A percentile compares a stretch with the other conserved stretches of the same genome.
Evolutionary conservation across 73 alveolate genomes (phyloP).

Genomic region (Paramecium sexaurelia): DNA sequence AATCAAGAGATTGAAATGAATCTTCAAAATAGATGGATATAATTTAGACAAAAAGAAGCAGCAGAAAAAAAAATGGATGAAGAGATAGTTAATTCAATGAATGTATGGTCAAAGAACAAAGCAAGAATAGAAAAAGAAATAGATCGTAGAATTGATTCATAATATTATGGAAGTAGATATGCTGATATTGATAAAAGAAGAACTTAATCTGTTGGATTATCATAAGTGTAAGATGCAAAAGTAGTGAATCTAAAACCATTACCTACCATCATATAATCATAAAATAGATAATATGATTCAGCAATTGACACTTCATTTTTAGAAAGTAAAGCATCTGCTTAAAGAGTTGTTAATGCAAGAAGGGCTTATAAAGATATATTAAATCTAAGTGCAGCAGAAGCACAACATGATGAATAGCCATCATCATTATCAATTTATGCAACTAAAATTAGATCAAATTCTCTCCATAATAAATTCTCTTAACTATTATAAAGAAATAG

Average conservation of each 20-base stretch:
- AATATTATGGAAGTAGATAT: constrained; percentile 60
- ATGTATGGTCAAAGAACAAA: constrained; percentile 56
- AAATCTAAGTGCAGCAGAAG: constrained; percentile 16
- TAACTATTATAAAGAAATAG: neutral
- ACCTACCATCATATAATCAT: neutral
- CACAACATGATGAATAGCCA: neutral
- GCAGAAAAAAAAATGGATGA: constrained; percentile 52
- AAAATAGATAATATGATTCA: neutral
- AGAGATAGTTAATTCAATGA: constrained; percentile 53
- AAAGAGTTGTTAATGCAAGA: neutral
- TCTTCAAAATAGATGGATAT: constrained; percentile 45
- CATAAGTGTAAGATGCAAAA: neutral
- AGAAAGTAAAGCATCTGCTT: neutral
- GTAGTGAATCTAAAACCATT: neutral
- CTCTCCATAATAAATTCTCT: constrained; percentile 38
- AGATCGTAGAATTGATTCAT: constrained; percentile 56
- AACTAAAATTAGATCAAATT: constrained; percentile 40
- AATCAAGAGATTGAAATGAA: constrained; percentile 50
- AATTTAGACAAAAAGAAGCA: constrained; percentile 52
- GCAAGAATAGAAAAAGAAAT: constrained; percentile 64
- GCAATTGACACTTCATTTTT: neutral
- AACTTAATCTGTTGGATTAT: neutral
- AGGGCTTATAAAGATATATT: constrained; percentile 15
- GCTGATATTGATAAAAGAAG: constrained; percentile 22
- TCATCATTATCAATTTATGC: constrained; percentile 37